Base-by-base conservation (phyloP, 2,329 filamentous ascomycete genomes). In the Eutypa lata region DNA sequence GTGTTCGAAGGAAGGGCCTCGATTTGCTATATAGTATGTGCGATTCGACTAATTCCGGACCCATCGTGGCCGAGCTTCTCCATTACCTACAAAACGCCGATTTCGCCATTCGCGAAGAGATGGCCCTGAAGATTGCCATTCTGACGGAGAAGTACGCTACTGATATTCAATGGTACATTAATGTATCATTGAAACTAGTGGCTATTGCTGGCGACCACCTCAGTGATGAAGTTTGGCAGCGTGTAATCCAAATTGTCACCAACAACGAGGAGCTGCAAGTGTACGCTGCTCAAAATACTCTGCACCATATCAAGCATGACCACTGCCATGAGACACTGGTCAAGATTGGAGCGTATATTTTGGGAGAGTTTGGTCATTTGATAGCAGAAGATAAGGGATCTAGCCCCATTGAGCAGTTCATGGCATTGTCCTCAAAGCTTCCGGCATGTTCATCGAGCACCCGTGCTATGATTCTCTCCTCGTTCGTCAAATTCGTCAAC, bases 1-100 rank as follows among this genome's bases (percentile, higher is more conserved):
- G 93, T 68, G 94, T 99, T 45, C 87, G 95, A 55, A 85, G 94
- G 62, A 97, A 99, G 73, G 94, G 93, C 54, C 81, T 99, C 47
- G 95, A 99, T 73, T 76, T 99, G 52, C 82, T 99, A 33, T 99
- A 99, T 82, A 99, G 94, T 83, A 99, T 99, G 94, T 99, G 95
- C 71, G 94, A 99, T 72, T 84, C 89, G 33, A 87, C 87, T n/a
- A 99, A 99, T 71, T 91, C 94, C 7, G 89, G 90, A 59, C 87
- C 90, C 10, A 96, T 99, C 60, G 94, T 99, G 38, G 88, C 89
- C 55, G 94, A 99, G 74, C 84, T 99, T 48, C 75, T 99, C 50
- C 90, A 93, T 61, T 97, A 97, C 71, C 82, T 99, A 8, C 93
- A 97, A 66, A 96, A 91, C 52, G 94, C 94, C 47, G 94, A 99